phyloP scores from a whole-genome alignment of 2,329 filamentous ascomycete genomes.

The Apiospora aurea region DNA sequence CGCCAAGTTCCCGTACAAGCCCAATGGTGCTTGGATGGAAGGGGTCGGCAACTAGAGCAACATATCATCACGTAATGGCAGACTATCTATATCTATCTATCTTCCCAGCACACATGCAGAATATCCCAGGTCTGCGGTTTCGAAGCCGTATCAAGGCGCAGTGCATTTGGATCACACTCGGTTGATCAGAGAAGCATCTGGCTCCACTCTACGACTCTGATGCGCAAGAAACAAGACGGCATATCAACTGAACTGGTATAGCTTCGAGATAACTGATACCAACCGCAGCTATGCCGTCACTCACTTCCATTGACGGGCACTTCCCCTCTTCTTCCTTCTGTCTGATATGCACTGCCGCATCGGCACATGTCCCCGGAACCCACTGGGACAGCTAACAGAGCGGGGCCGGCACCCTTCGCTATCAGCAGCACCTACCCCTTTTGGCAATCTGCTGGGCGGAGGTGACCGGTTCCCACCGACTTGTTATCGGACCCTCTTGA shows the following conservation, averaged over 20 bases:
- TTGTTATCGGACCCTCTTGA: slow-evolving; percentile 6
- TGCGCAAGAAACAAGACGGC: not conserved
- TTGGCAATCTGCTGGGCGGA: slow-evolving; percentile 16
- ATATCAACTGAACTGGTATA: not conserved
- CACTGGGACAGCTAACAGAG: not conserved
- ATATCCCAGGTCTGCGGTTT: not conserved
- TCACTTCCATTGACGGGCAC: not conserved
- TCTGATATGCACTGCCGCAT: not conserved
- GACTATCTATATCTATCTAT: not conserved
- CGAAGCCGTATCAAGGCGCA: not conserved
- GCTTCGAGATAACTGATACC: not conserved
- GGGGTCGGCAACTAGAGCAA: not conserved
- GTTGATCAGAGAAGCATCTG: not conserved
- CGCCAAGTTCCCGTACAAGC: slow-evolving; percentile 47
- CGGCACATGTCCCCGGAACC: not conserved
- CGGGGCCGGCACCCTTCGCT: slow-evolving; percentile 5
- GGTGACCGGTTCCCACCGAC: not conserved
- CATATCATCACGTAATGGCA: not conserved
- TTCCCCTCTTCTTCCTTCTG: not conserved
- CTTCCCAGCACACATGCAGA: not conserved
- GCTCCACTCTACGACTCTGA: not conserved
- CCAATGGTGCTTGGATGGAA: slow-evolving; percentile 32
- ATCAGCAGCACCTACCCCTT: slow-evolving; percentile 20
- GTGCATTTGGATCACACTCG: not conserved
- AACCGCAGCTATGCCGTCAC: not conserved